Conservation (phyloP, 345 rosid species). For the Schrenkiella parvula region DNA sequence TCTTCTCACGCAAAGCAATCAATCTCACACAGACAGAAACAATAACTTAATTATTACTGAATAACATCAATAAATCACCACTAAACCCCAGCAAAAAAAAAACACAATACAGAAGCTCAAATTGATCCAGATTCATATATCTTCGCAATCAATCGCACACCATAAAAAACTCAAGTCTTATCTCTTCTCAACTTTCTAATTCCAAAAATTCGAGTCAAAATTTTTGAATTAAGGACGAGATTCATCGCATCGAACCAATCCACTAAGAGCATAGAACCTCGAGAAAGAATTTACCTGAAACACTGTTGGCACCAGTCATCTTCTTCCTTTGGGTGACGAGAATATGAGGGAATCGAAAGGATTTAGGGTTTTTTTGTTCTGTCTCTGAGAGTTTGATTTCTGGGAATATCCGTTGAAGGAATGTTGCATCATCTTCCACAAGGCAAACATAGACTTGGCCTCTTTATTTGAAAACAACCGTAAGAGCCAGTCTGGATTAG, state of each 20-base stretch:
- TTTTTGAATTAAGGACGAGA: neutral
- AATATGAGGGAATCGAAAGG: neutral
- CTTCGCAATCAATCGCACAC: neutral
- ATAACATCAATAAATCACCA: neutral
- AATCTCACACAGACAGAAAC: neutral
- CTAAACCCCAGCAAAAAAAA: neutral
- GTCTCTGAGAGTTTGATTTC: neutral
- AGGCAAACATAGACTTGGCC: constrained; percentile 22
- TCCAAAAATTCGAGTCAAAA: neutral
- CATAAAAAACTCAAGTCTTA: neutral
- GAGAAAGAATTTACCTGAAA: constrained; percentile 12
- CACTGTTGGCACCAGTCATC: constrained; percentile 16
- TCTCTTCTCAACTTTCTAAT: neutral
- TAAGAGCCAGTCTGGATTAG: constrained; percentile 20
- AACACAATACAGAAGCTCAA: neutral
- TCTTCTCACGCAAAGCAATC: neutral
- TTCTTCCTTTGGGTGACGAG: neutral
- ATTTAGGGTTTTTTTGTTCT: neutral
- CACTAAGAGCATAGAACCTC: neutral
- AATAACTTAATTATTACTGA: neutral
- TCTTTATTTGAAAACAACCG: neutral
- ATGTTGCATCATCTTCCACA: neutral
- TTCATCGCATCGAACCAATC: neutral
- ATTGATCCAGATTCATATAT: neutral
- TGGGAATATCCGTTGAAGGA: neutral